A percentile compares a stretch with the other conserved stretches of the same genome.
Conservation (phyloP, 1,139 yeast species). For the Taphrina wiesneri region DNA sequence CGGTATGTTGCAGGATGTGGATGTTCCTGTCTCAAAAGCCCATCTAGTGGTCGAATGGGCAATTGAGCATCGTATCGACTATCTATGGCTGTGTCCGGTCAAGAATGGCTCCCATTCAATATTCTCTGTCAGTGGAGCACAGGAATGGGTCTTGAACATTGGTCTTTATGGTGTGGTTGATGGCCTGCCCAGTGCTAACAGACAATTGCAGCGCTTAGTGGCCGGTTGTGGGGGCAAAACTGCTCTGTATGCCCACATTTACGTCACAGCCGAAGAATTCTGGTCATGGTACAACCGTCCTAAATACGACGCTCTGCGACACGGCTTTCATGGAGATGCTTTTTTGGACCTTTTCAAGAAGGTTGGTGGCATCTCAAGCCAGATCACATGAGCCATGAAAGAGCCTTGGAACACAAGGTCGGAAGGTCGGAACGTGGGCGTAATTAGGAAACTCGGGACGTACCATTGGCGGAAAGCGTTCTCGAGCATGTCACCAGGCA, state of each 20-base stretch:
- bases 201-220: slow-evolving; percentile 11
- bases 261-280: slow-evolving; percentile 3
- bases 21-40: slow-evolving; percentile 11
- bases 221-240: slow-evolving; percentile 12
- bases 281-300: slow-evolving; percentile 13
- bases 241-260: slow-evolving; percentile 22
- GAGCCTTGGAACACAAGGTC: background rate
- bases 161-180: slow-evolving; percentile 15
- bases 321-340: background rate
- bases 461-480: background rate
- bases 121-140: slow-evolving; percentile 3
- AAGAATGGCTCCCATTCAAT: background rate
- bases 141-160: slow-evolving; percentile 17
- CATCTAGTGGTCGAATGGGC: slow-evolving; percentile 10
- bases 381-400: background rate
- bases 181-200: slow-evolving; percentile 2
- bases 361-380: slow-evolving; percentile 20
- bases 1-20: slow-evolving; percentile 27
- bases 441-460: background rate
- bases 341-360: slow-evolving; percentile 19
- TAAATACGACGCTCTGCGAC: background rate
- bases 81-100: slow-evolving; percentile 21
- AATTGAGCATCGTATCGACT: background rate
- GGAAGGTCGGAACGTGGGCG: background rate
- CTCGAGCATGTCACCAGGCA: background rate